Base-by-base conservation (phyloP, 2,329 filamentous ascomycete species). In the Balansia obtecta region DNA sequence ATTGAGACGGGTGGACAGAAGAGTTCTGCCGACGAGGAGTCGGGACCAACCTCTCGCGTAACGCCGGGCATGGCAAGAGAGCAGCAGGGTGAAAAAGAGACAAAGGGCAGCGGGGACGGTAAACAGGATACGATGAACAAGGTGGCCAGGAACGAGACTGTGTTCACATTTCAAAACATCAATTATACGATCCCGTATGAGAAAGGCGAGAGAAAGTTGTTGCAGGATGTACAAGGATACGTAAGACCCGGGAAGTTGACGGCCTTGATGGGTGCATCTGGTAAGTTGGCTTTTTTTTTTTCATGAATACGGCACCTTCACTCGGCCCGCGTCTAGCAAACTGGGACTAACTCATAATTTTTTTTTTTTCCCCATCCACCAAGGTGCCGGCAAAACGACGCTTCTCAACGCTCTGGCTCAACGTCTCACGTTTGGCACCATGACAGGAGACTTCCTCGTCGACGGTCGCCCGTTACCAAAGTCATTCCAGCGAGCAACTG, bases 211-310 rank as follows among this genome's bases (percentile, higher is more conserved):
- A 76, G 85, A 18, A 78, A 81, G 46, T 76, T 93, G 49, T 69
- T 93, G 18, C 79, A 89, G 53, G 75, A 88, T 53, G 83, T 91
- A 1, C 82, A 90, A 58, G 87, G 87, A n/a, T 91, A 83, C 73
- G 86, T 93, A 42, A 85, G 87, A 53, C 87, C 88, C 1, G 87
- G 87, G 33, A 89, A 85, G 48, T 67, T 90, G 46, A 90, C 86
- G 10, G 87, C 86, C 9, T 73, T 90, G 0, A 91, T 91, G 86
- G 84, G 73, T 37, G 71, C 72, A 20, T 74, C 72, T 41, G 71
- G 67, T 61, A 63, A n/a, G 50, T 45, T 10, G 20, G 20, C 3
- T 37, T n/a, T n/a, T n/a, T n/a, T n/a, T n/a, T n/a, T n/a, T n/a
- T 42, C 4, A 12, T 37, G 34, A 9, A 37, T 22, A 37, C 10